phyloP scores from a whole-genome alignment of 306 rosid species.

The Quercus alba region DNA sequence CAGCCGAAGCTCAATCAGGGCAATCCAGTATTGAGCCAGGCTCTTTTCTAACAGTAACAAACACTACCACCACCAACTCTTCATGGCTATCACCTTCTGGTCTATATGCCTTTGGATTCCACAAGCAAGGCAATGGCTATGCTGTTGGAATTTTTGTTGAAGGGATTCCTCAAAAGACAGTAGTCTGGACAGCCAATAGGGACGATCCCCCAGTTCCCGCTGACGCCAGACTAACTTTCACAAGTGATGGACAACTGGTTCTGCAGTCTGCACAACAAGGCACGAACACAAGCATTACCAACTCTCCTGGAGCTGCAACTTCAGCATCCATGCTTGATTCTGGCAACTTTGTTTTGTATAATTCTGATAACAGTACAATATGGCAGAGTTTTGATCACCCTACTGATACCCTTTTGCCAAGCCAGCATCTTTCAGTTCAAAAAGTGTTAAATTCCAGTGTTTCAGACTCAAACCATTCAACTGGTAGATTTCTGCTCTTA shows the following conservation, averaged over 20 bases:
- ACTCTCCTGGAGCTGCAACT: no score
- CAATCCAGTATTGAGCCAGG: background rate
- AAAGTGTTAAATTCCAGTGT: background rate
- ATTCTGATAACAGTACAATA: background rate
- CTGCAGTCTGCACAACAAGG: slow-evolving; percentile 4
- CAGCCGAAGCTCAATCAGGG: slow-evolving; percentile 2
- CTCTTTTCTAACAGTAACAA: background rate
- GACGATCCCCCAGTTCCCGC: slow-evolving; percentile 7
- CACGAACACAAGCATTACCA: background rate
- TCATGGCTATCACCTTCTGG: slow-evolving; percentile 34
- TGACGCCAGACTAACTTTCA: slow-evolving; percentile 13
- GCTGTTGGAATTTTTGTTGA: slow-evolving; percentile 16
- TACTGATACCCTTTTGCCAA: slow-evolving; percentile 26
- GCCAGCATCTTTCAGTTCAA: background rate
- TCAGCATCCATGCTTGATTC: slow-evolving; percentile 33
- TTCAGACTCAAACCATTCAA: slow-evolving; percentile 16
- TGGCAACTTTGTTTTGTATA: slow-evolving; percentile 21
- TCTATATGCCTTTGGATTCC: slow-evolving; percentile 31
- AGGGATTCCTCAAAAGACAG: slow-evolving; percentile 19
- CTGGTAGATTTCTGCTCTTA: slow-evolving; percentile 13
- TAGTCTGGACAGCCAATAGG: slow-evolving; percentile 30
- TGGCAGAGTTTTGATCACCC: slow-evolving; percentile 22
- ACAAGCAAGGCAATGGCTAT: slow-evolving; percentile 20
- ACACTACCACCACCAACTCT: background rate
- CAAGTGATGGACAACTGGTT: slow-evolving; percentile 14